Evolutionary conservation across 768 basidiomycete species (phyloP).

Genomic region (Leccinum incarnatum): DNA sequence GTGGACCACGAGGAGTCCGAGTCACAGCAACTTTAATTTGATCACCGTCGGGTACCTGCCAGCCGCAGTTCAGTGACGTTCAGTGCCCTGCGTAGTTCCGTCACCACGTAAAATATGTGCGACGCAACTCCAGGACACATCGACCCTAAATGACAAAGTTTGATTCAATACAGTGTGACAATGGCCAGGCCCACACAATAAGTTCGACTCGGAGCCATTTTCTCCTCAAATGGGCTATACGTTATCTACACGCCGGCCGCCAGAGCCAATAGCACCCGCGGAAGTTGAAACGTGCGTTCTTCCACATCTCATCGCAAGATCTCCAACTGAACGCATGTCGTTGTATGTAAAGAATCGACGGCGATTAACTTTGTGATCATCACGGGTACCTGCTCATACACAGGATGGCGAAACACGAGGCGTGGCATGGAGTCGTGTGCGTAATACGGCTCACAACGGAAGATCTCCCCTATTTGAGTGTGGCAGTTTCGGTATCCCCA

Average conservation of each 20-base stretch:
- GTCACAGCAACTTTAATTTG: not conserved
- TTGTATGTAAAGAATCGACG: conserved; percentile 7
- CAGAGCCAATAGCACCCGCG: not conserved
- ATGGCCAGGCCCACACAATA: not conserved
- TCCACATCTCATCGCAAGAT: not conserved
- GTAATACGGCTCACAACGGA: not conserved
- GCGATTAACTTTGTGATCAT: conserved; percentile 9
- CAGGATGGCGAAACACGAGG: conserved; percentile 17
- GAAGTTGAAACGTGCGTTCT: not conserved
- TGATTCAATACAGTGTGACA: not conserved
- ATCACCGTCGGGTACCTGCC: not conserved
- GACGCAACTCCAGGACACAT: not conserved
- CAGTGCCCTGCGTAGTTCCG: not conserved
- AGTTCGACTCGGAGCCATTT: not conserved
- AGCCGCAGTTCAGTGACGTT: not conserved
- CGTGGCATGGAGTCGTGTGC: not conserved
- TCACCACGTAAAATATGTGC: not conserved
- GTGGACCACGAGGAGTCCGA: not conserved
- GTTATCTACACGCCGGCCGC: not conserved
- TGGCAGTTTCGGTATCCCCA: conserved; percentile 1
- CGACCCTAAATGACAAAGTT: not conserved
- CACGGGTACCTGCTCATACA: not conserved
- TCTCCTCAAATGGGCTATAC: not conserved
- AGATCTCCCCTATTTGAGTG: not conserved
- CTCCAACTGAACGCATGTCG: not conserved